Evolutionary conservation across 768 basidiomycete genomes (phyloP).

Genomic region (Tulasnella sp.): DNA sequence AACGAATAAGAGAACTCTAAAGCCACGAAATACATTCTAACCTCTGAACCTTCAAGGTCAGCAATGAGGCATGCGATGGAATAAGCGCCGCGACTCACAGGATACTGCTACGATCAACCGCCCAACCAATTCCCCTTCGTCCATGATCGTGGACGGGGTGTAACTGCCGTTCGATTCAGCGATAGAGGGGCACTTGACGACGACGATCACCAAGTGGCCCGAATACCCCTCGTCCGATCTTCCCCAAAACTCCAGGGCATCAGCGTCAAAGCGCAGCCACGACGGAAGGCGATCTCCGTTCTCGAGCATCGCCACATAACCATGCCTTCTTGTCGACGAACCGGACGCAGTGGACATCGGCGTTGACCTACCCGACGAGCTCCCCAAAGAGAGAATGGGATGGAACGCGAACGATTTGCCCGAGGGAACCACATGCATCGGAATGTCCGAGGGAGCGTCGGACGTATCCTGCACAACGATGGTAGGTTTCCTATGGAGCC

Average conservation of each 20-base stretch:
- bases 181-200: neutral
- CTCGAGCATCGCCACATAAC: neutral
- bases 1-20: no score
- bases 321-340: neutral
- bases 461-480: constrained; percentile 10
- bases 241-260: constrained; percentile 11
- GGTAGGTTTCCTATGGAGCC: neutral
- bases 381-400: neutral
- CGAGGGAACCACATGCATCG: neutral
- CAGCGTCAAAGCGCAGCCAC: constrained; percentile 1
- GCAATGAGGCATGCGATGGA: neutral
- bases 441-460: neutral
- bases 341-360: neutral
- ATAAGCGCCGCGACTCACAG: neutral
- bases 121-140: neutral
- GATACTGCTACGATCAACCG: constrained; percentile 5
- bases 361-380: constrained; percentile 5
- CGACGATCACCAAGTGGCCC: neutral
- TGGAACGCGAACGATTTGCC: constrained; percentile 7
- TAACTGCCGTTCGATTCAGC: neutral
- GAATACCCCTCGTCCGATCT: neutral
- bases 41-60: no score
- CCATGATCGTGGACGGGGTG: neutral
- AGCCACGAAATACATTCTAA: no score
- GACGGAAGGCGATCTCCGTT: neutral